phyloP scores from a whole-genome alignment of 257 asterid species.

The Gentiana macrophylla region DNA sequence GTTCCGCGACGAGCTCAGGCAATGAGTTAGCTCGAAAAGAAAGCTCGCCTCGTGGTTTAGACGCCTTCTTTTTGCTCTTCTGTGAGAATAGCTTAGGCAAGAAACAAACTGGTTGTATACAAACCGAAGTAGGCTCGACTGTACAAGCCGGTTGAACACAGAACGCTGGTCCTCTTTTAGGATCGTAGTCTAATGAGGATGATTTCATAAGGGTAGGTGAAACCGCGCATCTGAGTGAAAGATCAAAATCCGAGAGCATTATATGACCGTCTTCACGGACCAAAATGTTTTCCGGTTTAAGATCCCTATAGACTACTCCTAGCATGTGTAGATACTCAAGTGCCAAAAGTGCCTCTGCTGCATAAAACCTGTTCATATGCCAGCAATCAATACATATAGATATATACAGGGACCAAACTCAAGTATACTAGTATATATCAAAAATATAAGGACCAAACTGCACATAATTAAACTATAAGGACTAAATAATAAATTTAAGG shows the following conservation, averaged over 20 bases:
- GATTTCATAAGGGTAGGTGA: conserved; percentile 58
- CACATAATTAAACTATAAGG: too few relatives aligned
- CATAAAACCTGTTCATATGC: conserved; percentile 47
- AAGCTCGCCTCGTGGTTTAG: conserved; percentile 37
- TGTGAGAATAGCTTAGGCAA: conserved; percentile 59
- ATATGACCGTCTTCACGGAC: conserved; percentile 86
- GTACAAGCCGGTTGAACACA: conserved; percentile 69
- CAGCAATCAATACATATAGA: background rate
- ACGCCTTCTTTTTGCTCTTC: conserved; percentile 39
- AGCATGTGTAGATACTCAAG: conserved; percentile 87
- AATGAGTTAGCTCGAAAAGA: conserved; percentile 27
- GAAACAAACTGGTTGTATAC: conserved; percentile 73
- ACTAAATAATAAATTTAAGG: too few relatives aligned
- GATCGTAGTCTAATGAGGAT: conserved; percentile 34
- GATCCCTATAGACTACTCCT: conserved; percentile 73
- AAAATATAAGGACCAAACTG: too few relatives aligned
- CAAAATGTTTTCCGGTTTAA: conserved; percentile 72
- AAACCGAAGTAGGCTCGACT: conserved; percentile 51
- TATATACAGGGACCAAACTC: too few relatives aligned
- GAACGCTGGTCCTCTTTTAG: conserved; percentile 46
- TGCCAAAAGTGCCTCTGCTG: conserved; percentile 76
- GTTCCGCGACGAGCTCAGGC: conserved; percentile 74
- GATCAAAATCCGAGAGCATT: conserved; percentile 82
- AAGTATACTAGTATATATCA: too few relatives aligned
- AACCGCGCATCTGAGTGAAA: conserved; percentile 65